These are phyloP conservation scores for Cercospora sp. DNA, from an alignment of 2,329 filamentous ascomycete species.

Conservation along the genomic window DNA sequence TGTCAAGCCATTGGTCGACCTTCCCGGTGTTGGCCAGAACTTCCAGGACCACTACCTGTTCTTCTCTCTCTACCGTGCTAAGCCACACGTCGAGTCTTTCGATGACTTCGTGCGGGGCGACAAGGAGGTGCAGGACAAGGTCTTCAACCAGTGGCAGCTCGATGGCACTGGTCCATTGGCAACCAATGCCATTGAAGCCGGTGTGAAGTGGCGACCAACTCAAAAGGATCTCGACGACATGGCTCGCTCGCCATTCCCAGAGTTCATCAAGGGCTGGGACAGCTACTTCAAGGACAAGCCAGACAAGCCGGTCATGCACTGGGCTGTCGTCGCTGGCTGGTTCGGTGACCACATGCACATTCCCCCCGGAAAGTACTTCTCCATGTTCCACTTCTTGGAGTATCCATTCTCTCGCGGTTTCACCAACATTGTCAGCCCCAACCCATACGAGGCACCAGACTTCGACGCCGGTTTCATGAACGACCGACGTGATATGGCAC, in stretches of 20 bases:
- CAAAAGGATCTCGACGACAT: conserved; percentile 67
- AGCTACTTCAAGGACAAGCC: conserved; percentile 82
- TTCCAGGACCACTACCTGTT: conserved; percentile 77
- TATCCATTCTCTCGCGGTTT: conserved; percentile 74
- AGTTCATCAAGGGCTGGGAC: conserved; percentile 75
- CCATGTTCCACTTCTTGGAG: conserved; percentile 80
- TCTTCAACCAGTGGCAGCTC: conserved; percentile 75
- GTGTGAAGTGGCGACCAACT: conserved; percentile 74
- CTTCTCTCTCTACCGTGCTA: conserved; percentile 69
- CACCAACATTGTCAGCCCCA: conserved; percentile 59
- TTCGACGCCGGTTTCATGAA: conserved; percentile 77
- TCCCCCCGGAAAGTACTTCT: conserved; percentile 77
- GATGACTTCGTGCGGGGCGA: conserved; percentile 77
- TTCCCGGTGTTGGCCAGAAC: conserved; percentile 72
- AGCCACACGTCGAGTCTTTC: conserved; percentile 74
- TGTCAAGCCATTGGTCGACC: conserved; percentile 67
- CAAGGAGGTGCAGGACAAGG: conserved; percentile 68
- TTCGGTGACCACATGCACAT: conserved; percentile 58
- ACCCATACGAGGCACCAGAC: conserved; percentile 68
- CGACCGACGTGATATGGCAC: conserved; percentile 79
- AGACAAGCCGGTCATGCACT: conserved; percentile 86
- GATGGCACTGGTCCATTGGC: conserved; percentile 76
- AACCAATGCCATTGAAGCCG: conserved; percentile 78
- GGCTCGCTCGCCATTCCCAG: conserved; percentile 70
- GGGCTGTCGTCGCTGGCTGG: conserved; percentile 69